Evolutionary conservation across 2,329 filamentous ascomycete genomes (phyloP).

Genomic region (Colletotrichum horii): DNA sequence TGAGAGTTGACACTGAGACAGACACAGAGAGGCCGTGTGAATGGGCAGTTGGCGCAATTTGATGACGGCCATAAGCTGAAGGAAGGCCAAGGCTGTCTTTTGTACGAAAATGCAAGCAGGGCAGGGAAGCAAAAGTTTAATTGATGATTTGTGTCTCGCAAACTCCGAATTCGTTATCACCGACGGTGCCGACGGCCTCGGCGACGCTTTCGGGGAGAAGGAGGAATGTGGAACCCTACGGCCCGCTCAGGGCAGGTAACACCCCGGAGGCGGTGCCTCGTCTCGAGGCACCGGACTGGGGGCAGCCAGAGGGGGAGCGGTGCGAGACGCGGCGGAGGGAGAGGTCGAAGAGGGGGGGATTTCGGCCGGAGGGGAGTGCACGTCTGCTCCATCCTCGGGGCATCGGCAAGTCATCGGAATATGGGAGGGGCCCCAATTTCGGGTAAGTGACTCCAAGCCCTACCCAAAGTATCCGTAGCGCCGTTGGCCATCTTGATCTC

Average conservation of each 20-base stretch:
- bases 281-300: slow-evolving; percentile 7
- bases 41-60: neutral
- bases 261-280: slow-evolving; percentile 1
- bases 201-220: neutral
- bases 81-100: neutral
- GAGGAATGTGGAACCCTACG: neutral
- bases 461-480: neutral
- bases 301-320: neutral
- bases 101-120: neutral
- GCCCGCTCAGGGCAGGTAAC: neutral
- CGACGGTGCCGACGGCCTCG: neutral
- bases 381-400: neutral
- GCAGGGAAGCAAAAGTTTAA: neutral
- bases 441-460: neutral
- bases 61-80: neutral
- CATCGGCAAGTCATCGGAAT: slow-evolving; percentile 11
- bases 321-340: neutral
- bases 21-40: neutral
- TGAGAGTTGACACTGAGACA: neutral
- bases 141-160: neutral
- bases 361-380: slow-evolving; percentile 4
- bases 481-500: neutral
- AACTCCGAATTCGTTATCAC: neutral
- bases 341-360: neutral
- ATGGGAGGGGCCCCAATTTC: neutral